Percentiles rank a stretch among this genome's conserved stretches.
Evolutionary conservation across 805 yeast genomes (phyloP).

Genomic region (Suhomyces sp.): DNA sequence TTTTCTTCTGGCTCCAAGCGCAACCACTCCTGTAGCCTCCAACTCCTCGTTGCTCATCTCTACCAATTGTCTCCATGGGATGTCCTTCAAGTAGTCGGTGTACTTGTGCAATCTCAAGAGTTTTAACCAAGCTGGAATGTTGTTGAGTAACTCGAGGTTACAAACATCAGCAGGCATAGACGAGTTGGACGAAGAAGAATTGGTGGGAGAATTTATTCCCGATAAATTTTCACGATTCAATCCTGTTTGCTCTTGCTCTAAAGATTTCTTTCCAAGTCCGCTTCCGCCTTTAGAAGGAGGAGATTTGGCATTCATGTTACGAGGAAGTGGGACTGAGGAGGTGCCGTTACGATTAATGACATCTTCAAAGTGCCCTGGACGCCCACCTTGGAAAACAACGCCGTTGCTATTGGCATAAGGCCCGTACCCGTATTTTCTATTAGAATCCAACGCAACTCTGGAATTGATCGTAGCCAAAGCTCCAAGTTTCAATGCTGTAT

Average conservation of each 20-base stretch:
- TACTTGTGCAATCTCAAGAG: conserved; percentile 88
- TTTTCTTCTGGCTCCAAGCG: conserved; percentile 94
- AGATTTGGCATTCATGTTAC: conserved; percentile 8
- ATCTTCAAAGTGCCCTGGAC: conserved; percentile 24
- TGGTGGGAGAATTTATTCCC: conserved; percentile 10
- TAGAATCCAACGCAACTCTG: conserved; percentile 47
- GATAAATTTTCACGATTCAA: conserved; percentile 10
- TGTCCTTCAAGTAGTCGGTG: conserved; percentile 73
- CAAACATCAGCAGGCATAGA: conserved; percentile 45
- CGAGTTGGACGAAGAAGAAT: conserved; percentile 9
- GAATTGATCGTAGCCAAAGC: conserved; percentile 65
- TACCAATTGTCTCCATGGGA: conserved; percentile 78
- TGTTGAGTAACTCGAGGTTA: conserved; percentile 52
- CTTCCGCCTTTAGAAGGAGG: conserved; percentile 2
- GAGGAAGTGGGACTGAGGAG: conserved; percentile 33
- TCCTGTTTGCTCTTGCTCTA: conserved; percentile 1
- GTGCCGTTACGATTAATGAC: conserved; percentile 35
- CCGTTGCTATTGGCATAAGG: conserved; percentile 7
- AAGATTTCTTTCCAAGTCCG: conserved; percentile 3
- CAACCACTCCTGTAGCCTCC: conserved; percentile 80
- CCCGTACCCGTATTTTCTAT: conserved; percentile 24
- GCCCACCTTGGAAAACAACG: conserved; percentile 6
- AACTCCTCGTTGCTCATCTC: conserved; percentile 65
- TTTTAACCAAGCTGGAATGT: conserved; percentile 92
- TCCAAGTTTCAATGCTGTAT: conserved; percentile 55